phyloP scores from a whole-genome alignment of 2,329 filamentous ascomycete species.

The Fusarium verrucosum region DNA sequence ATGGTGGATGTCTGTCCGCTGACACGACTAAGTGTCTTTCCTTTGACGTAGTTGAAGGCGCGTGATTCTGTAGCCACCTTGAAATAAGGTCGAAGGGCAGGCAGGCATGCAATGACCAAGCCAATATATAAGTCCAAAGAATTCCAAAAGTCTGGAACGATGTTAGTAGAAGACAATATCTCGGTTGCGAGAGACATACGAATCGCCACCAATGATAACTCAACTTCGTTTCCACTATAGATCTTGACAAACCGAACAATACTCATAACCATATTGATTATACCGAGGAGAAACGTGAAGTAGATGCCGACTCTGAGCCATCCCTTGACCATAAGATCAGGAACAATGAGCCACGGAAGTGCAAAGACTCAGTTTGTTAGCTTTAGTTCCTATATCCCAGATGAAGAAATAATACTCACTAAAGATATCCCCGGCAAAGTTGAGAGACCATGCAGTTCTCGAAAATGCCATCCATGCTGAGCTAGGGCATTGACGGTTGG shows the following conservation, averaged over 20 bases:
- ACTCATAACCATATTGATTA: slow-evolving; percentile 11
- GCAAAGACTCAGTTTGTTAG: slow-evolving; percentile 6
- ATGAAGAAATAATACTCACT: not conserved
- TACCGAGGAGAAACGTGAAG: slow-evolving; percentile 17
- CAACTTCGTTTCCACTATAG: not conserved
- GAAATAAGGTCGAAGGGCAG: slow-evolving; percentile 22
- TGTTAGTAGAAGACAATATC: not conserved
- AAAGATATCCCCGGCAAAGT: slow-evolving; percentile 18
- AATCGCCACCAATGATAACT: not conserved
- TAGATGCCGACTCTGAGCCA: slow-evolving; percentile 1
- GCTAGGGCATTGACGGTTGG: accelerated
- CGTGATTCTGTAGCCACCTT: slow-evolving; percentile 20
- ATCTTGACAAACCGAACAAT: slow-evolving; percentile 12
- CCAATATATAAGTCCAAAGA: slow-evolving; percentile 15
- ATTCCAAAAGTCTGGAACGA: slow-evolving; percentile 4
- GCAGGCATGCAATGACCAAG: slow-evolving; percentile 15
- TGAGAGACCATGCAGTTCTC: slow-evolving; percentile 8
- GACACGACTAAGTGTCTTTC: not conserved
- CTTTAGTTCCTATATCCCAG: accelerated
- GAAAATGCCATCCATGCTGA: not conserved
- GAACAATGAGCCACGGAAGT: slow-evolving; percentile 12
- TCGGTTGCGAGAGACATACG: not conserved
- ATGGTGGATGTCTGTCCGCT: not conserved
- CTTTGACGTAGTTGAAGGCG: slow-evolving; percentile 14
- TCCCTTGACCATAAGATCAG: slow-evolving; percentile 15